Evolutionary conservation across 2,329 filamentous ascomycete species (phyloP).

Genomic region (Fusarium secorum): DNA sequence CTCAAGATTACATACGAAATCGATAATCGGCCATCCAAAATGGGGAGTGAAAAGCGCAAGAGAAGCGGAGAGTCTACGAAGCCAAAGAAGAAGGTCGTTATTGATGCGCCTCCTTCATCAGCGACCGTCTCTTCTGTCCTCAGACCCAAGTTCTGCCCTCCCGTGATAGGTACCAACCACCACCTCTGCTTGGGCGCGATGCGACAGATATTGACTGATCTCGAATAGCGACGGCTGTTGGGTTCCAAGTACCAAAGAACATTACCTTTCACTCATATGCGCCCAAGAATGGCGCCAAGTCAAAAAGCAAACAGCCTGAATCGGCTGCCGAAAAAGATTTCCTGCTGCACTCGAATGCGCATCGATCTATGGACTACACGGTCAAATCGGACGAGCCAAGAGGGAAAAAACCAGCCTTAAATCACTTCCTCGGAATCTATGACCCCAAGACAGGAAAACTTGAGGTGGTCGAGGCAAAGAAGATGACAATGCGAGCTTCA

Average conservation of each 20-base stretch:
- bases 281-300: constrained; percentile 47
- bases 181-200: neutral
- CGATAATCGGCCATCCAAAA: constrained; percentile 33
- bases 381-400: constrained; percentile 57
- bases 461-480: constrained; percentile 69
- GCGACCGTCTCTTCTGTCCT: constrained; percentile 58
- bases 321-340: constrained; percentile 57
- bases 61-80: constrained; percentile 54
- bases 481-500: constrained; percentile 66
- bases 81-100: constrained; percentile 61
- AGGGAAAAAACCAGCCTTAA: constrained; percentile 53
- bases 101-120: constrained; percentile 51
- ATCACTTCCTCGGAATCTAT: constrained; percentile 71
- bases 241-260: constrained; percentile 47
- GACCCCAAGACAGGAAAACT: constrained; percentile 67
- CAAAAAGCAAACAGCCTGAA: constrained; percentile 51
- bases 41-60: constrained; percentile 60
- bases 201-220: constrained; percentile 33
- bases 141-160: constrained; percentile 57
- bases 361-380: constrained; percentile 67
- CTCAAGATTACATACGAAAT: constrained; percentile 6
- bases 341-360: constrained; percentile 64
- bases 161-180: constrained; percentile 58
- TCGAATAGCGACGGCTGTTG: constrained; percentile 47
- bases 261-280: constrained; percentile 59